Evolutionary conservation across 228 moss, liverwort and hornwort species (phyloP).

Genomic region (Sphagnum magellanicum): DNA sequence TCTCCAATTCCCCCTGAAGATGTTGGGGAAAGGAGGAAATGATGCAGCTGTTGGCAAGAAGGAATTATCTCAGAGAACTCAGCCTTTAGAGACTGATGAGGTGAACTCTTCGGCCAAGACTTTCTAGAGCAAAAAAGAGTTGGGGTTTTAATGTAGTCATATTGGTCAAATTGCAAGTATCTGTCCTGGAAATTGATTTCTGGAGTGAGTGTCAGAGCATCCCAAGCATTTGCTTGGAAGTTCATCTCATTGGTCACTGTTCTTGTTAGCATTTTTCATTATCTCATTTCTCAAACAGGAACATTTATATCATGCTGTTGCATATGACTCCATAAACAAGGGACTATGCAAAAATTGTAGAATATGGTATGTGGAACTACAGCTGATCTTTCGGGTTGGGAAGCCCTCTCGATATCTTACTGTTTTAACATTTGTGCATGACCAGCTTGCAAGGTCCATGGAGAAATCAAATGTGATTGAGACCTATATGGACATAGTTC

Average conservation of each 20-base stretch:
- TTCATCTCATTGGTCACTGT: no score
- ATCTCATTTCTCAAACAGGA: no score
- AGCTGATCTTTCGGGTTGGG: neutral
- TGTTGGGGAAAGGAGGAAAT: slow-evolving; percentile 15
- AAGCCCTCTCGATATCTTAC: neutral
- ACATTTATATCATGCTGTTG: no score
- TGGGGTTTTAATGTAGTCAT: no score
- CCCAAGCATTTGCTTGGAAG: no score
- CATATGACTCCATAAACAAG: no score
- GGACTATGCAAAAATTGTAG: no score
- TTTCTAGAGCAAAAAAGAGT: no score
- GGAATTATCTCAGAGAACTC: slow-evolving; percentile 63
- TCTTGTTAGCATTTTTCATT: no score
- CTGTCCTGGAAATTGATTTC: no score
- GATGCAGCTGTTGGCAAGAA: slow-evolving; percentile 25
- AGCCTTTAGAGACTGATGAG: slow-evolving; percentile 95
- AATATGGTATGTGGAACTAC: neutral
- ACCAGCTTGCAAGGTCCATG: slow-evolving; percentile 90
- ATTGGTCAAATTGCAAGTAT: no score
- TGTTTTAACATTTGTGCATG: neutral
- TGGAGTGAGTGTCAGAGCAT: no score
- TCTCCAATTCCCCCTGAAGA: slow-evolving; percentile 31
- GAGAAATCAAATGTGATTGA: slow-evolving; percentile 93
- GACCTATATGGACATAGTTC: slow-evolving; percentile 84
- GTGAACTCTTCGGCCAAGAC: slow-evolving; percentile 10